Evolutionary conservation across 441 rosid genomes (phyloP).

Genomic region (Lagerstroemia fauriei): DNA sequence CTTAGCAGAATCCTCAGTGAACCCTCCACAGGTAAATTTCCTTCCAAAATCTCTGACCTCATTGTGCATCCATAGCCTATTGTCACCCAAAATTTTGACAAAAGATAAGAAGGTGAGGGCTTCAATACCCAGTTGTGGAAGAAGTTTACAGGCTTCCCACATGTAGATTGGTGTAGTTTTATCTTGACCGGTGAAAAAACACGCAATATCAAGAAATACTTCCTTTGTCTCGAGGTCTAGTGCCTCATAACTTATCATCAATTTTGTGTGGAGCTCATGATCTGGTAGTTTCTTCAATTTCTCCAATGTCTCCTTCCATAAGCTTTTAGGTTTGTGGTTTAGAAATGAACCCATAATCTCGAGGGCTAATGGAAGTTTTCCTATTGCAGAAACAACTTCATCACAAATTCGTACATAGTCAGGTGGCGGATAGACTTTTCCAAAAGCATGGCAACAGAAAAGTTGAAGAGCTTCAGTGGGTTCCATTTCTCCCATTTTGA

Average conservation of each 20-base stretch:
- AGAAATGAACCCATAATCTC: neutral
- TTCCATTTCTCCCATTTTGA: neutral
- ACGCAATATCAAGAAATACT: conserved; percentile 19
- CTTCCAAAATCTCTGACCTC: conserved; percentile 14
- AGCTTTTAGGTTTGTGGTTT: fast-evolving
- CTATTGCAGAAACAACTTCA: fast-evolving
- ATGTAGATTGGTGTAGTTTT: neutral
- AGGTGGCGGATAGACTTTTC: fast-evolving
- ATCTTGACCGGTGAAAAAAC: neutral
- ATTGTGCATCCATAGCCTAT: conserved; percentile 3
- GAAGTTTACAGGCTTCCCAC: conserved; percentile 5
- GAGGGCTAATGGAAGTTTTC: neutral
- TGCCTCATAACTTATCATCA: conserved; percentile 9
- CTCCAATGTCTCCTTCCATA: neutral
- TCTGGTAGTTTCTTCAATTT: fast-evolving
- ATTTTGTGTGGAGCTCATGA: fast-evolving
- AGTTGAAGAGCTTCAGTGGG: neutral
- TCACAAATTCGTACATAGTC: fast-evolving
- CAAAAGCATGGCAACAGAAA: neutral
- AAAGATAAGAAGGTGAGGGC: neutral
- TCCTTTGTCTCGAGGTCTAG: neutral
- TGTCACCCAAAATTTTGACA: neutral
- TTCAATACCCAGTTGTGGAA: neutral
- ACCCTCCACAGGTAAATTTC: neutral
- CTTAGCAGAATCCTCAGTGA: neutral